Percentiles rank a stretch among this genome's conserved stretches.
Evolutionary conservation across 768 basidiomycete species (phyloP).

Genomic region (Amanita subjunquillea): DNA sequence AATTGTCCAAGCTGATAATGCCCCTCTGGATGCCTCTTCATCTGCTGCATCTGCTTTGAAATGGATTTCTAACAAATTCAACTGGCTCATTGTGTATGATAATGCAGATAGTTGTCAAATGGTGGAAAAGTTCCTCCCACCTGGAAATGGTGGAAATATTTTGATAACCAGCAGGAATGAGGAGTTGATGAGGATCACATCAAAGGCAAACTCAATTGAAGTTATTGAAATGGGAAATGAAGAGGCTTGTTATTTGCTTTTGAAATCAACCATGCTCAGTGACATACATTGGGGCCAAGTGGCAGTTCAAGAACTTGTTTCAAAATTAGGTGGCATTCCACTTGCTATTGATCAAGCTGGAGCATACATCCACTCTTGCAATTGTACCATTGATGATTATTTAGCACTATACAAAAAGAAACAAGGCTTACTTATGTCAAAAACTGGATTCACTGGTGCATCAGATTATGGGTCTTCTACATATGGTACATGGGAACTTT

Average conservation of each 20-base stretch:
- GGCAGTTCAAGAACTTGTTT: background rate
- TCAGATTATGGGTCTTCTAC: slow-evolving; percentile 10
- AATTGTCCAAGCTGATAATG: slow-evolving; percentile 5
- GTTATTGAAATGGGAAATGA: slow-evolving; percentile 9
- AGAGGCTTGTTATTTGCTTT: slow-evolving; percentile 9
- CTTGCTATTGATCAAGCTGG: slow-evolving; percentile 13
- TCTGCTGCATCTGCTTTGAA: slow-evolving; percentile 2
- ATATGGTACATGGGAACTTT: slow-evolving; percentile 13
- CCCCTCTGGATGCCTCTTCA: background rate
- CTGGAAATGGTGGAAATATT: background rate
- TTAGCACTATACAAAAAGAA: slow-evolving; percentile 5
- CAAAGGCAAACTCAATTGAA: background rate
- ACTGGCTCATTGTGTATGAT: background rate
- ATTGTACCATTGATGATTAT: slow-evolving; percentile 9
- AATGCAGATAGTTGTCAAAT: background rate
- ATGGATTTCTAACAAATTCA: background rate
- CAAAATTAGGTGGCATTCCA: background rate
- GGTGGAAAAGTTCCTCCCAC: background rate
- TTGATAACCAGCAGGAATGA: background rate
- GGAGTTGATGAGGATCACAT: background rate
- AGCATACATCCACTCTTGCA: slow-evolving; percentile 7
- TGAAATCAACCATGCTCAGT: slow-evolving; percentile 6
- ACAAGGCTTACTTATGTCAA: slow-evolving; percentile 5
- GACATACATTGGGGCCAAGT: background rate
- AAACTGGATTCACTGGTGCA: slow-evolving; percentile 6